Evolutionary conservation across 2,329 filamentous ascomycete species (phyloP), one percentile per base, ranked within the genome.

Genomic region (Clarireedia homoeocarpa): DNA sequence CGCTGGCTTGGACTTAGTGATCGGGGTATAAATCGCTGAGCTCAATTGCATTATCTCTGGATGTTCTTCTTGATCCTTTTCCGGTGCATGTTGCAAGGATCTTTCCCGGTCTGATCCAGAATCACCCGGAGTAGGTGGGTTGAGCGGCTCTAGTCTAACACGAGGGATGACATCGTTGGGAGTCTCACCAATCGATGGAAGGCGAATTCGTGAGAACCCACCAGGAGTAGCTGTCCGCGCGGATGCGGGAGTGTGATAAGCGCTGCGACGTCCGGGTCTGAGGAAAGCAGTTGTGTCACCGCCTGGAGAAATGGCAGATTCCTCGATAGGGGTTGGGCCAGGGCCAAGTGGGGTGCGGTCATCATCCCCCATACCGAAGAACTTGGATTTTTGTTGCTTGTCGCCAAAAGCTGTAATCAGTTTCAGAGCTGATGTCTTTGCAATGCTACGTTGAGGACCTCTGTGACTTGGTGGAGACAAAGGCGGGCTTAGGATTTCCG

Each of bases 371-470:
- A 74, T 70, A 0, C 75, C 73, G 63, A 85, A 82, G 72, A 89
- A 84, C 71, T 82, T 84, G 53, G 84, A 82, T 59, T 85, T 84
- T 4, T 70, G 74, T 4, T 73, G 73, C 47, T 77, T 76, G 48
- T 84, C 82, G 6, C 84, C 87, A 66, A 99, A 97, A 0, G 88
- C 86, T 0, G 94, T 97, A 65, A 97, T 95, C 2, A 97, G 80
- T 70, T 95, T 96, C 58, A 97, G 75, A 0, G 92, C 84, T 9
- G 90, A 89, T 27, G 86, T 85, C 73, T 95, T 95, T 12, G 85
- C 83, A 51, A 89, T 83, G 72, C 79, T 80, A 61, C 80, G 74
- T 68, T 81, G 77, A 53, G 82, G 80, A 2, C 81, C 80, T 59
- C 75, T 77, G 51, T 83, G 67, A 24, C 81, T 82, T 0, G 88